Evolutionary conservation across 2,329 filamentous ascomycete species (phyloP).

Genomic region (Metarhizium guizhouense): DNA sequence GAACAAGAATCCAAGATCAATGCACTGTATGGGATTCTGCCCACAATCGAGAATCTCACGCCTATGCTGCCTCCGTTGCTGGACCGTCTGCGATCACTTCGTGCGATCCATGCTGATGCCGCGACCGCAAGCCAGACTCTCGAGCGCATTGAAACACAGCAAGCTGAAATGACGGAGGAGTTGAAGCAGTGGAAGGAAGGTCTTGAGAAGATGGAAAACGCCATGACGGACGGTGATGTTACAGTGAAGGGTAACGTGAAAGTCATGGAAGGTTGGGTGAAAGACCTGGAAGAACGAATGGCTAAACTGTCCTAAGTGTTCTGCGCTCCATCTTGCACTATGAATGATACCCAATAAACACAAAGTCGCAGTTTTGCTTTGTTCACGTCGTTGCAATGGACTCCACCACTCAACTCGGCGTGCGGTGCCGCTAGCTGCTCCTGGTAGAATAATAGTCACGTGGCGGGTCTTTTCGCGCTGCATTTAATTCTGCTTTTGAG

Average conservation of each 20-base stretch:
- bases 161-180: slow-evolving; percentile 74
- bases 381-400: neutral
- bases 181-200: slow-evolving; percentile 81
- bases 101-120: slow-evolving; percentile 78
- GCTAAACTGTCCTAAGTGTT: slow-evolving; percentile 38
- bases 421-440: neutral
- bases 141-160: slow-evolving; percentile 66
- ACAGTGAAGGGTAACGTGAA: slow-evolving; percentile 72
- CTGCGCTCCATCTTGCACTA: neutral
- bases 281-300: slow-evolving; percentile 73
- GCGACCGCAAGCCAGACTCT: slow-evolving; percentile 72
- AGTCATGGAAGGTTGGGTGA: slow-evolving; percentile 82
- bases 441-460: slow-evolving; percentile 2
- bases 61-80: slow-evolving; percentile 79
- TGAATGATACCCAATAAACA: slow-evolving; percentile 11
- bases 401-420: neutral
- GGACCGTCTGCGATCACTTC: slow-evolving; percentile 74
- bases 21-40: slow-evolving; percentile 78
- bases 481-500: neutral
- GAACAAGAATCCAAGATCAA: slow-evolving; percentile 85
- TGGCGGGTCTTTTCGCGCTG: neutral
- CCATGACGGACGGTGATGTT: slow-evolving; percentile 60
- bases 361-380: neutral
- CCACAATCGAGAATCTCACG: slow-evolving; percentile 78
- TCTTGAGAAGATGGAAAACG: slow-evolving; percentile 66